Conservation (phyloP, 1,284 basidiomycete genomes). For the Exsudoporus floridanus region DNA sequence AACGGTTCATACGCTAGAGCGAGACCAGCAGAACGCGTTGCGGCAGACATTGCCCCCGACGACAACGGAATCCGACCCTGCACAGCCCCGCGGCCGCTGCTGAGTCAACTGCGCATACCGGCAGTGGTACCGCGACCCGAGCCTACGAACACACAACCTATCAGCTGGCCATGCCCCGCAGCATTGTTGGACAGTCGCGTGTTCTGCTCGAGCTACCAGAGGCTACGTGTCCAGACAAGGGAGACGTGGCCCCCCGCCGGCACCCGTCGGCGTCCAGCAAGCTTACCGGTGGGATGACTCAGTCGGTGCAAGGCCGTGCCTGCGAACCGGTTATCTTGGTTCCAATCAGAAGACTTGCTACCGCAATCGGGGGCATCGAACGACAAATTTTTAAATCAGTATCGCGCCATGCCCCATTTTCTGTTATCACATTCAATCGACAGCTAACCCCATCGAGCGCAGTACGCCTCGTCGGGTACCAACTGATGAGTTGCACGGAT, state of each 20-base stretch:
- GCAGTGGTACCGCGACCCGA: constrained; percentile 11
- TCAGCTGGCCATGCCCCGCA: constrained; percentile 5
- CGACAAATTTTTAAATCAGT: too few species aligned
- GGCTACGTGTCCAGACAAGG: not conserved
- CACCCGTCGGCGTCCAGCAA: constrained; percentile 10
- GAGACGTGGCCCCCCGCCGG: not conserved
- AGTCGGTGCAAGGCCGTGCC: constrained; percentile 1
- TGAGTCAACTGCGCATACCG: constrained; percentile 6
- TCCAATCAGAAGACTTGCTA: constrained; percentile 14
- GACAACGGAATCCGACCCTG: constrained; percentile 14
- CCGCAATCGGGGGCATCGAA: too few species aligned
- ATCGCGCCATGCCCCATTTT: not conserved
- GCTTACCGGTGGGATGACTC: constrained; percentile 20
- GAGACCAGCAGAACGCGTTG: not conserved
- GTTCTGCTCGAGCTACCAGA: not conserved
- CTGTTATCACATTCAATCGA: not conserved
- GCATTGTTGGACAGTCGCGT: not conserved
- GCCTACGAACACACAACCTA: constrained; percentile 11
- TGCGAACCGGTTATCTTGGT: not conserved
- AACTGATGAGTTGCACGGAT: too few species aligned
- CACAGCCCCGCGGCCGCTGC: constrained; percentile 11
- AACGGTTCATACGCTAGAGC: not conserved
- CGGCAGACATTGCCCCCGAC: constrained; percentile 9
- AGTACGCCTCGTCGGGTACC: too few species aligned
- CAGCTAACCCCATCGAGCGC: too few species aligned